Evolutionary conservation across 192 early-diverging fungal species (phyloP).

Genomic region (Pilaira anomala): DNA sequence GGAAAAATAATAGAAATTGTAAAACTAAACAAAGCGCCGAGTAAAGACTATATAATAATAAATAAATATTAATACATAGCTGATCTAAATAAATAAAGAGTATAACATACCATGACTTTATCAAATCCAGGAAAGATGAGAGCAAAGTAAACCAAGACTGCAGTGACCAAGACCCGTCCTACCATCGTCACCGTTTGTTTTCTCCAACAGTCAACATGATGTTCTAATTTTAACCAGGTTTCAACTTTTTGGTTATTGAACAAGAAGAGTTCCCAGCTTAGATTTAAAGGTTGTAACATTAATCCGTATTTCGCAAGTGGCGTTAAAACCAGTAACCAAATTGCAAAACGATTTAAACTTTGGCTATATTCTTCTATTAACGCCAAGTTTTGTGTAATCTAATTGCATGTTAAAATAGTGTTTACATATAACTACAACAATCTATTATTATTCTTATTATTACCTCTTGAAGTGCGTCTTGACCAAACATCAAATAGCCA

Average conservation of each 20-base stretch:
- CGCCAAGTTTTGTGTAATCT: constrained; percentile 69
- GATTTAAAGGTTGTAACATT: constrained; percentile 56
- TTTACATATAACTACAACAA: neutral
- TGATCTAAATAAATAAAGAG: neutral
- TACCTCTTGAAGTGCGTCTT: constrained; percentile 53
- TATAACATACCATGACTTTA: constrained; percentile 36
- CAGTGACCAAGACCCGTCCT: constrained; percentile 10
- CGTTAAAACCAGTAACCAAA: constrained; percentile 64
- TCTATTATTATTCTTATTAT: neutral
- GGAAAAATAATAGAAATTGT: constrained; percentile 36
- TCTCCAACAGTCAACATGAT: neutral
- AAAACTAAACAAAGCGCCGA: constrained; percentile 37
- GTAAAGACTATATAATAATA: constrained; percentile 18
- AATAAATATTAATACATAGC: neutral
- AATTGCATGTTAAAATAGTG: neutral
- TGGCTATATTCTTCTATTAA: constrained; percentile 47
- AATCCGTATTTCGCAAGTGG: constrained; percentile 72
- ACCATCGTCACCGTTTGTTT: neutral
- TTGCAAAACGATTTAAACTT: constrained; percentile 49
- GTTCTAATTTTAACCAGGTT: constrained; percentile 12
- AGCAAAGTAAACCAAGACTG: constrained; percentile 9
- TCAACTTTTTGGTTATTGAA: neutral
- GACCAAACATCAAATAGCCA: constrained; percentile 75
- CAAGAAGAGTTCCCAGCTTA: constrained; percentile 36
- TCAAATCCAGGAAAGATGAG: constrained; percentile 24